Evolutionary conservation across 2,329 filamentous ascomycete species (phyloP).

Genomic region (Graphium sp.): DNA sequence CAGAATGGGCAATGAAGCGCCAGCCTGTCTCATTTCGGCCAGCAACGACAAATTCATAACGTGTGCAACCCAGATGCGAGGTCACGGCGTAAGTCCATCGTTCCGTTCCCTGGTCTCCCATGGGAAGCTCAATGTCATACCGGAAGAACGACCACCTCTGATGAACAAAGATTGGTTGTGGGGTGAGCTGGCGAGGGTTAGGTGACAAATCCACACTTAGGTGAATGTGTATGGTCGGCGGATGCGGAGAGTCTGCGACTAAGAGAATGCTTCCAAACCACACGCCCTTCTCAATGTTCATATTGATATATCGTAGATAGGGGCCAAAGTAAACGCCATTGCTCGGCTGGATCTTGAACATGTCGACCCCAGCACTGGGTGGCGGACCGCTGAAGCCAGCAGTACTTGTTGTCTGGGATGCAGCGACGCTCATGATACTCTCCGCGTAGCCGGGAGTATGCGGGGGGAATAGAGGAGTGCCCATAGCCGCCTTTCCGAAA

Average conservation of each 20-base stretch:
- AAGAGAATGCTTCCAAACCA: conserved; percentile 93
- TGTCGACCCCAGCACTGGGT: conserved; percentile 72
- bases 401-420: conserved; percentile 55
- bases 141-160: conserved; percentile 93
- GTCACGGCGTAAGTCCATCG: conserved; percentile 98
- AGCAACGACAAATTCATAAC: conserved; percentile 92
- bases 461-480: conserved; percentile 69
- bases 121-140: conserved; percentile 78
- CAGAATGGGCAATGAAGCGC: conserved; percentile 91
- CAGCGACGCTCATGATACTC: conserved; percentile 69
- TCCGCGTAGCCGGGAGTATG: conserved; percentile 73
- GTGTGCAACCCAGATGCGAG: conserved; percentile 90
- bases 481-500: conserved; percentile 49
- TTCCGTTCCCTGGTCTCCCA: conserved; percentile 65
- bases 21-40: conserved; percentile 80
- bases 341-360: conserved; percentile 85
- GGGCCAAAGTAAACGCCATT: conserved; percentile 98
- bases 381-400: conserved; percentile 83
- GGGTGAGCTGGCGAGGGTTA: conserved; percentile 74
- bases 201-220: conserved; percentile 80
- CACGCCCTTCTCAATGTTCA: conserved; percentile 79
- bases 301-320: conserved; percentile 89
- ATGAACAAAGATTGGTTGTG: conserved; percentile 71
- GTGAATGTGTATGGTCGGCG: conserved; percentile 91
- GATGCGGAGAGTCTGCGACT: conserved; percentile 78